Conservation (phyloP, 116 monocot genomes). For the Thalassia testudinum region DNA sequence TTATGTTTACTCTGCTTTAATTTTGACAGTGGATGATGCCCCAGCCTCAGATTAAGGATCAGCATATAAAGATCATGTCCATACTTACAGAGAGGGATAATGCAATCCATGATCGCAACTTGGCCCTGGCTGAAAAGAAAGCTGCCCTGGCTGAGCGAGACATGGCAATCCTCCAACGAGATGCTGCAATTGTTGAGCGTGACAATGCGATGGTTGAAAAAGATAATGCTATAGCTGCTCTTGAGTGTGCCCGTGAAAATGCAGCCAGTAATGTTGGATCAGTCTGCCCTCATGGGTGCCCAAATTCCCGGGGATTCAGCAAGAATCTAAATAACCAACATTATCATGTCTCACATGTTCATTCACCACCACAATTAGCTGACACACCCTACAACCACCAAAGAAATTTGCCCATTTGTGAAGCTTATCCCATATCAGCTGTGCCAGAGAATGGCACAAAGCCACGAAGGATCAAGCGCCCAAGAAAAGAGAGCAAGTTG, state of each 20-base stretch:
- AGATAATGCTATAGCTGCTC: slow-evolving; percentile 48
- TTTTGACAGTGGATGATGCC: slow-evolving; percentile 52
- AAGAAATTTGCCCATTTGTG: slow-evolving; percentile 29
- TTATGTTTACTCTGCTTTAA: too few species aligned
- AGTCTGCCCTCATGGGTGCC: slow-evolving; percentile 13
- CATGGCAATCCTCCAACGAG: slow-evolving; percentile 47
- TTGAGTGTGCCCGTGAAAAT: slow-evolving; percentile 28
- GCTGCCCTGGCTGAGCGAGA: slow-evolving; percentile 66
- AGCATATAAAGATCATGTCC: slow-evolving; percentile 37
- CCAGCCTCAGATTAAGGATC: slow-evolving; percentile 69
- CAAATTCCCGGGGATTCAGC: slow-evolving; percentile 6
- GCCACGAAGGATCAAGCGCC: slow-evolving; percentile 6
- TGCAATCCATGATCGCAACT: slow-evolving; percentile 41
- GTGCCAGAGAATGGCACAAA: slow-evolving; percentile 18
- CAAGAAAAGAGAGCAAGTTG: slow-evolving; percentile 20
- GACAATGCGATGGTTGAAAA: slow-evolving; percentile 57
- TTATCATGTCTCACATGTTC: slow-evolving; percentile 8
- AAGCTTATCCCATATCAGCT: slow-evolving; percentile 37
- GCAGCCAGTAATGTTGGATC: slow-evolving; percentile 12
- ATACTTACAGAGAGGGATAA: slow-evolving; percentile 41
- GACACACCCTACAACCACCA: slow-evolving; percentile 32
- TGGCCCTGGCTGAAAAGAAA: slow-evolving; percentile 58
- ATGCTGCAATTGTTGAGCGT: slow-evolving; percentile 49
- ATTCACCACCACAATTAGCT: slow-evolving; percentile 15
- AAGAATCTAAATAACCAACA: slow-evolving; percentile 19